Evolutionary conservation across 257 asterid genomes (phyloP).

Genomic region (Catharanthus roseus): DNA sequence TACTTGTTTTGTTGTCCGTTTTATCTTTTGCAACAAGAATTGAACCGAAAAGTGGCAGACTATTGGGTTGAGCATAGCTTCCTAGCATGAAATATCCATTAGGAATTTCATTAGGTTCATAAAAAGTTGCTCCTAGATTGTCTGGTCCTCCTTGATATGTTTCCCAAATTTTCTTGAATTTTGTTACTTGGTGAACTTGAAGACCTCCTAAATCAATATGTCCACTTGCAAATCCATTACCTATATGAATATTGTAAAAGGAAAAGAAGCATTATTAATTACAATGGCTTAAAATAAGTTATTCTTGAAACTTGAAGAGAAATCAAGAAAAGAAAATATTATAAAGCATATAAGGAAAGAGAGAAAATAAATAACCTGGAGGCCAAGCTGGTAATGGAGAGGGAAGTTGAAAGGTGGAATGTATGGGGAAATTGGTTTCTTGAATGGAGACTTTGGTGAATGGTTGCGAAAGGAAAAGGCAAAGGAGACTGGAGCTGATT

Average conservation of each 20-base stretch:
- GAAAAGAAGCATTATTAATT: too few relatives aligned
- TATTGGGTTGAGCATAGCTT: constrained; percentile 64
- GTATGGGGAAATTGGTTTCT: neutral
- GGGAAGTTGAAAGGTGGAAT: constrained; percentile 5
- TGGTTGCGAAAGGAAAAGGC: neutral
- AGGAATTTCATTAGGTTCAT: constrained; percentile 70
- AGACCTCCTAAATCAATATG: constrained; percentile 76
- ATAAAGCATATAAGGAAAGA: too few relatives aligned
- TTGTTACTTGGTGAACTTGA: constrained; percentile 39
- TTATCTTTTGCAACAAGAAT: constrained; percentile 62
- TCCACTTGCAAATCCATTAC: constrained; percentile 56
- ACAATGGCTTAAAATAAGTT: too few relatives aligned
- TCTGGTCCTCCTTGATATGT: constrained; percentile 45
- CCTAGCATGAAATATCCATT: constrained; percentile 86
- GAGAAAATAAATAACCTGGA: neutral
- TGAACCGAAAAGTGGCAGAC: constrained; percentile 61
- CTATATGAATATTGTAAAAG: too few relatives aligned
- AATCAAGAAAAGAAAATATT: too few relatives aligned
- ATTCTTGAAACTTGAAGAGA: too few relatives aligned
- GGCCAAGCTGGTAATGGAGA: constrained; percentile 1
- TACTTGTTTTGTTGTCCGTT: neutral
- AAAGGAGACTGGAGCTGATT: neutral
- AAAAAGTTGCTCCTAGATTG: constrained; percentile 61
- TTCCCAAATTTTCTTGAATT: constrained; percentile 50
- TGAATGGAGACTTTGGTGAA: constrained; percentile 5